Evolutionary conservation across 1,139 yeast genomes (phyloP), one percentile per base, ranked within the genome.

Genomic region (Meyerozyma guilliermondii): DNA sequence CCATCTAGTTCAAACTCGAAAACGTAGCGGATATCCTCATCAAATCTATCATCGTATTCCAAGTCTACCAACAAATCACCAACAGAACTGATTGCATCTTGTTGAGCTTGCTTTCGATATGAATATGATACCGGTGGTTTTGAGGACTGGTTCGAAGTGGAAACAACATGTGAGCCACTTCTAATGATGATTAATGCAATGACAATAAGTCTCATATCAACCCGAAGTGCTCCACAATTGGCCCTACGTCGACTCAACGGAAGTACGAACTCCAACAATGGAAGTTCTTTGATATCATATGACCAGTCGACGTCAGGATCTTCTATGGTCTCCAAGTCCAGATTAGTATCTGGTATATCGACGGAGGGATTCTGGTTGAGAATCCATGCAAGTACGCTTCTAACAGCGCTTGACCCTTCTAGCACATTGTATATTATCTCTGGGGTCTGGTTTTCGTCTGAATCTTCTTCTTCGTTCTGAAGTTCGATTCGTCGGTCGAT

Each of bases 11-110:
- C 87, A 52, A 73, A 71, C 43, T 82, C 88, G 58, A 83, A 83
- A 63, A 85, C 80, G 54, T 84, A 85, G 44, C 76, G 67, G 17
- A 84, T 76, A 58, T 85, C 92, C 50, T 83, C 89, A 55, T 85
- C 94, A 49, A 78, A 81, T 42, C 79, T 65, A 57, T 85, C 92
- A 44, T 79, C 81, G 34, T 81, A 79, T 45, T 78, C 84, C 44
- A 81, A 59, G 52, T 79, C 81, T 16, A 74, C 66, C 43, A 81
- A 56, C 10, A 81, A 62, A 42, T 78, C 81, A 1, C 80, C 77
- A 10, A 80, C 68, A 45, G 62, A 53, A 0, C 78, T 78, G n/a
- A 70, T 49, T 0, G 75, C 72, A 11, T 71, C 48, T 60, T 72
- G 58, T 3, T 76, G 66, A 9, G 74, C 73, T 23, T 73, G 70